Base-by-base conservation (phyloP, 257 asterid species). In the Penstemon davidsonii region DNA sequence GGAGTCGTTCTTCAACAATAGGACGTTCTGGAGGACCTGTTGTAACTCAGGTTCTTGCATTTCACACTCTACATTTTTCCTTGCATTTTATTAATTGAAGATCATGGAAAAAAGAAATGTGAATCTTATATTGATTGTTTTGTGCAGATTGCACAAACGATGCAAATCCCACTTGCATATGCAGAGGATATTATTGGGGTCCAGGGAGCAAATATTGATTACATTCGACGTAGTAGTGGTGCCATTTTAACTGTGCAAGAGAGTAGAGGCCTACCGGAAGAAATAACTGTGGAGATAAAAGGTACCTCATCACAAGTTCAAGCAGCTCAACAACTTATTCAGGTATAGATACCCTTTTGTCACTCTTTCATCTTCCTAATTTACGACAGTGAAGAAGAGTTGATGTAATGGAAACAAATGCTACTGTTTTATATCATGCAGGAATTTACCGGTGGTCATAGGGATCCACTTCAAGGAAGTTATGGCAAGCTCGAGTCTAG, bases 101-200 rank as follows among this genome's bases (percentile, higher is more conserved):
- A 25, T 47, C 8, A 39, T 72, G 49, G 58, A 33, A 65, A 46
- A 38, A 58, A 64, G 53, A 61, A 46, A 47, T 50, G 10, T 33
- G 36, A 5, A 15, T 9, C 1, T 9, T 53, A 13, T 59, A 38
- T 70, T 57, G 65, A 44, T 64, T 79, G 42, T 60, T 46, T 60
- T 7, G 15, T 13, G 69, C 75, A 91, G 97, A 62, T 91, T 54
- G 80, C 87, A 47, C 88, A 91, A 83, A 89, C 85, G 15, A 91
- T 88, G 93, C 95, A 88, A 82, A 77, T 91, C 60, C 95, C 97
- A 13, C 86, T 88, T 8, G 59, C 75, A 10, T 91, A 85, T 80
- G 97, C 95, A 15, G 97, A 88, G 78, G 96, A 86, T 62, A 83
- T 91, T 60, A 91, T 88, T 58, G 97, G 97, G 60, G 80, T 82